Percentiles rank a stretch among this genome's conserved stretches.
Evolutionary conservation across 1,139 yeast species (phyloP).

Genomic region (Lodderomyces beijingensis): DNA sequence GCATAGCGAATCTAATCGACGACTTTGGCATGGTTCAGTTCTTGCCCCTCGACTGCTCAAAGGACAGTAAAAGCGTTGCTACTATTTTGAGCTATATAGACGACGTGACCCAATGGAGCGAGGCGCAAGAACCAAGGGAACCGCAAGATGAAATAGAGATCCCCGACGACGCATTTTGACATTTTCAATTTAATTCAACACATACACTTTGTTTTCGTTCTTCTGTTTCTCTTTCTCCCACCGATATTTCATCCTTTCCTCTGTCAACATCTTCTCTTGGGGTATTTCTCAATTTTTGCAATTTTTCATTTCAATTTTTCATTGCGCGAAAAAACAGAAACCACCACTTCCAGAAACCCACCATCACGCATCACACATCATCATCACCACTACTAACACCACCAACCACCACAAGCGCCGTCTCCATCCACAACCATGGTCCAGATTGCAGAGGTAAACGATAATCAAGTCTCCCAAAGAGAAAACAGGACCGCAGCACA

Average conservation of each 20-base stretch:
- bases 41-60: slow-evolving; percentile 79
- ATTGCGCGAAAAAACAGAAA: neutral
- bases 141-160: slow-evolving; percentile 74
- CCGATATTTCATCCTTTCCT: neutral
- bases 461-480: slow-evolving; percentile 33
- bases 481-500: slow-evolving; percentile 92
- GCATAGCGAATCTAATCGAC: slow-evolving; percentile 86
- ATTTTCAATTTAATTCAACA: neutral
- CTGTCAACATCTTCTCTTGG: neutral
- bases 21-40: slow-evolving; percentile 99
- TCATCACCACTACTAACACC: too few relatives aligned
- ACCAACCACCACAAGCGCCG: too few relatives aligned
- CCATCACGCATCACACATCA: too few relatives aligned
- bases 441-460: slow-evolving; percentile 78
- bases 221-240: neutral
- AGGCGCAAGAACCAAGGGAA: slow-evolving; percentile 93
- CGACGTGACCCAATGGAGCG: slow-evolving; percentile 97
- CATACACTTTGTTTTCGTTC: neutral
- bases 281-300: neutral
- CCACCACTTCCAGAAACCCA: too few relatives aligned
- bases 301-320: neutral
- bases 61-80: slow-evolving; percentile 70
- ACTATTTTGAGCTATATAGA: slow-evolving; percentile 89
- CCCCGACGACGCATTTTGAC: slow-evolving; percentile 33
- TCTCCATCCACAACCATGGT: too few relatives aligned